These are phyloP conservation scores for Tricladium varicosporioides DNA, from an alignment of 2,329 filamentous ascomycete species.

Conservation along the genomic window DNA sequence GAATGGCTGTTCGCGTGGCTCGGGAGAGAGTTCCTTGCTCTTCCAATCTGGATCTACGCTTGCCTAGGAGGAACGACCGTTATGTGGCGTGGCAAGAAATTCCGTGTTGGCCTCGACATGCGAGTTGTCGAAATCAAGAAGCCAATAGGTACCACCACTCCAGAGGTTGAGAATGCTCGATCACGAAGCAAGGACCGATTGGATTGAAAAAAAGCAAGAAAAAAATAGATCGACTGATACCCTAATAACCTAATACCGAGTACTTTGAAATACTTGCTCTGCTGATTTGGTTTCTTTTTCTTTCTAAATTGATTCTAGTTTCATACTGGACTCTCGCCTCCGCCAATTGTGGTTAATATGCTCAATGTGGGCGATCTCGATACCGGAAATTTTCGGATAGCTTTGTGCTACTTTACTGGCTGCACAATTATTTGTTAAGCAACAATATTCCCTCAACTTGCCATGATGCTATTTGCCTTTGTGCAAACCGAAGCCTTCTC, in stretches of 20 bases:
- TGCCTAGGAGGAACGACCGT: slow-evolving; percentile 86
- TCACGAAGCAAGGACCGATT: slow-evolving; percentile 28
- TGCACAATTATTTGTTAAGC: no score
- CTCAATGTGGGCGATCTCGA: no score
- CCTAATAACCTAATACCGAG: background rate
- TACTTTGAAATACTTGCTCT: no score
- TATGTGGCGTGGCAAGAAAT: slow-evolving; percentile 79
- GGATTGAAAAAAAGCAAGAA: slow-evolving; percentile 17
- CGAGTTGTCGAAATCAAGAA: slow-evolving; percentile 59
- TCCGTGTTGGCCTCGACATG: slow-evolving; percentile 81
- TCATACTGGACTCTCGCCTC: no score
- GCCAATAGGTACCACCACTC: slow-evolving; percentile 5
- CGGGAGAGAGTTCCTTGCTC: slow-evolving; percentile 74
- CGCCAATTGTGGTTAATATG: no score
- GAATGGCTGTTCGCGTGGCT: slow-evolving; percentile 84
- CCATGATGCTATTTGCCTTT: no score
- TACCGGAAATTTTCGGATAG: no score
- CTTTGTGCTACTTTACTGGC: no score
- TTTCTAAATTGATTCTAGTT: no score
- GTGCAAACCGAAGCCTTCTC: no score
- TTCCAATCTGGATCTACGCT: slow-evolving; percentile 89
- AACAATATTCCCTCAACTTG: no score
- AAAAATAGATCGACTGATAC: background rate
- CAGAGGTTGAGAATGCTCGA: slow-evolving; percentile 15
- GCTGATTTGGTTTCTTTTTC: no score